Evolutionary conservation across 306 rosid genomes (phyloP).

Genomic region (Mimosa pudica): DNA sequence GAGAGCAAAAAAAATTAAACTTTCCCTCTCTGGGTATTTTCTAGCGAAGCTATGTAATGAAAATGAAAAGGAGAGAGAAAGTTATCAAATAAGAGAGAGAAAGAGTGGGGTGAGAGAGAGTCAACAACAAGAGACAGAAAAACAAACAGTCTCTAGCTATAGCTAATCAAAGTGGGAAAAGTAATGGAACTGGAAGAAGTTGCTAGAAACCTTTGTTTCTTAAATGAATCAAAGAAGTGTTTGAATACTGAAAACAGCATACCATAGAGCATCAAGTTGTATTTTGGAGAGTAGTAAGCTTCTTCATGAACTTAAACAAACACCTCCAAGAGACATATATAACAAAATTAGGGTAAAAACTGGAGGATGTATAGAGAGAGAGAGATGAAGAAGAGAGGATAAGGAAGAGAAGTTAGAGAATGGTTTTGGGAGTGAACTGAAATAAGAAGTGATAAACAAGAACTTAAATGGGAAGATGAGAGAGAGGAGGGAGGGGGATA

Average conservation of each 20-base stretch:
- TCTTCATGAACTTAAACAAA: slow-evolving; percentile 14
- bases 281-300: background rate
- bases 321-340: slow-evolving; percentile 28
- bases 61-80: slow-evolving; percentile 40
- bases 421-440: slow-evolving; percentile 31
- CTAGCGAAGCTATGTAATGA: slow-evolving; percentile 23
- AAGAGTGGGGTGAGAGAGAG: background rate
- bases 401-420: slow-evolving; percentile 15
- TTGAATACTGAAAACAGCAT: background rate
- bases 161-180: slow-evolving; percentile 1
- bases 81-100: background rate
- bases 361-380: background rate
- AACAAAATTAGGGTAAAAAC: slow-evolving; percentile 29
- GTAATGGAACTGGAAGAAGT: slow-evolving; percentile 5
- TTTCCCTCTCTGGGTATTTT: slow-evolving; percentile 17
- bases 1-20: slow-evolving; percentile 38
- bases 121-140: slow-evolving; percentile 2
- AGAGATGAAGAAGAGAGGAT: background rate
- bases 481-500: slow-evolving; percentile 21
- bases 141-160: background rate
- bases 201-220: background rate
- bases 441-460: slow-evolving; percentile 61
- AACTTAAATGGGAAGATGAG: slow-evolving; percentile 46
- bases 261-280: background rate
- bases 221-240: background rate